Evolutionary conservation across 2,329 filamentous ascomycete genomes (phyloP).

Genomic region (Calonectria pseudoturangicola): DNA sequence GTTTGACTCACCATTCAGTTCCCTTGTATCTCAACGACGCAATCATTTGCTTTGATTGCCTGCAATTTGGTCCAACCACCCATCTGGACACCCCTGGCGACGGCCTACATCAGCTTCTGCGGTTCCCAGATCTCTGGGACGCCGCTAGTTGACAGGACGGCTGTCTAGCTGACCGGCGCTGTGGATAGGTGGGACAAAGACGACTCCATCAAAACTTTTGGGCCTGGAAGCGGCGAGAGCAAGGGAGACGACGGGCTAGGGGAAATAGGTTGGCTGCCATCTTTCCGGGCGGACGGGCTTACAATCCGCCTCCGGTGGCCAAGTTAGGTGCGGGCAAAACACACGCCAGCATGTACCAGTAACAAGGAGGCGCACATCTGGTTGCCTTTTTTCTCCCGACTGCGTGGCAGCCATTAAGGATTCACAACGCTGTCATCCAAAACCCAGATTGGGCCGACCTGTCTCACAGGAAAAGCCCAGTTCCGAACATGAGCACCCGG

Average conservation of each 20-base stretch:
- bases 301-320: conserved; percentile 9
- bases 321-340: not conserved
- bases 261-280: conserved; percentile 15
- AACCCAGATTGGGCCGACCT: conserved; percentile 2
- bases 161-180: conserved; percentile 44
- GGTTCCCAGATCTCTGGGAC: conserved; percentile 55
- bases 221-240: conserved; percentile 17
- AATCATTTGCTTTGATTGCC: conserved; percentile 47
- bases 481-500: not conserved
- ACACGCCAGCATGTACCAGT: conserved; percentile 11
- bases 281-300: conserved; percentile 14
- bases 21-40: conserved; percentile 32
- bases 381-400: conserved; percentile 9
- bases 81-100: conserved; percentile 44
- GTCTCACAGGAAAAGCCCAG: conserved; percentile 8
- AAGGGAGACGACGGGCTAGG: conserved; percentile 10
- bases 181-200: conserved; percentile 41
- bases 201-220: conserved; percentile 30
- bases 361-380: conserved; percentile 1
- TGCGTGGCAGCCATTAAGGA: conserved; percentile 15
- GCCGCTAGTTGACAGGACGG: conserved; percentile 51
- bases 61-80: conserved; percentile 42
- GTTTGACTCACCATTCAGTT: not conserved
- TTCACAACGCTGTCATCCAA: conserved; percentile 12
- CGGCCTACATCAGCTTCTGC: conserved; percentile 44